Conservation (phyloP, 495 filamentous ascomycete species). For the Trichoderma reesei region DNA sequence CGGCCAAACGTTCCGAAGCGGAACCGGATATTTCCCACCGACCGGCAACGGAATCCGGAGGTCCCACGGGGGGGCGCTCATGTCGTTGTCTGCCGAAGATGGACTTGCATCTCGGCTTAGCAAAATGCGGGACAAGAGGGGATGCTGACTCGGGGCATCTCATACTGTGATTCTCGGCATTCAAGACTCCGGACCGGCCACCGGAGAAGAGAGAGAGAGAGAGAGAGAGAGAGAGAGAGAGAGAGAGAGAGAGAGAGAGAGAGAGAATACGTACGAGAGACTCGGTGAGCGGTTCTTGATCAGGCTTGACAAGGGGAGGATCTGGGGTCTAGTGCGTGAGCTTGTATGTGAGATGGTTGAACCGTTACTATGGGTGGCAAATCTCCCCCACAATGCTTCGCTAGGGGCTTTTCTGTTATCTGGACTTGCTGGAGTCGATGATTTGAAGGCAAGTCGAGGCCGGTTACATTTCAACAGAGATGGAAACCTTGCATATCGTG, state of each 20-base stretch:
- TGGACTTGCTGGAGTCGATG: neutral
- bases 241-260: neutral
- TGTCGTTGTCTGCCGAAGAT: neutral
- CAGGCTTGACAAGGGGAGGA: neutral
- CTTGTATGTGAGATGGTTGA: neutral
- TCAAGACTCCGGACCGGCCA: neutral
- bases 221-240: neutral
- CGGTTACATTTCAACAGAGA: too few relatives aligned
- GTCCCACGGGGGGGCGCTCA: neutral
- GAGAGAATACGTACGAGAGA: too few relatives aligned
- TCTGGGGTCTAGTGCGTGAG: conserved; percentile 5
- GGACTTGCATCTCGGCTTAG: neutral
- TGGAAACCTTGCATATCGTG: too few relatives aligned
- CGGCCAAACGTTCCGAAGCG: neutral
- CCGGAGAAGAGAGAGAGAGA: neutral
- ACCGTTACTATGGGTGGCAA: neutral
- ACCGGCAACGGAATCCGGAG: neutral
- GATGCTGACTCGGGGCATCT: neutral
- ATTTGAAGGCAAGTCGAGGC: too few relatives aligned
- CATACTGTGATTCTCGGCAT: neutral
- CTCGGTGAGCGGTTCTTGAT: neutral
- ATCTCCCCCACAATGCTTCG: neutral
- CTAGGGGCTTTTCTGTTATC: neutral
- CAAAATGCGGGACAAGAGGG: neutral
- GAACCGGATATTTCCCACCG: neutral